Evolutionary conservation across 192 early-diverging fungal genomes (phyloP).

Genomic region (Coemansia sp.): DNA sequence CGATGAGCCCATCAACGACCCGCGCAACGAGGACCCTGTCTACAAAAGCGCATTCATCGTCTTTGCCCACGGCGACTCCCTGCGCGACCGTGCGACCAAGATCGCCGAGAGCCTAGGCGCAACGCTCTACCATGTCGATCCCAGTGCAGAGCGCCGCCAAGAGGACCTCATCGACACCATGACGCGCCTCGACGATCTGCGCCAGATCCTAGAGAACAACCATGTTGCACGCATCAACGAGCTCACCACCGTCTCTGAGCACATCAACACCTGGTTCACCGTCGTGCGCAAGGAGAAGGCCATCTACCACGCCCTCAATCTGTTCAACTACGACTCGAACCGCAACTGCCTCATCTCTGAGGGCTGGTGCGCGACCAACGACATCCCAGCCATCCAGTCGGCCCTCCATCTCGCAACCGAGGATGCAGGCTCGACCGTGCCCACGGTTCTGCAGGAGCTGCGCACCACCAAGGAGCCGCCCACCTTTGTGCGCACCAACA

Average conservation of each 20-base stretch:
- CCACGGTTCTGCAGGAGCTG: constrained; percentile 84
- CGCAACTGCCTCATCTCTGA: constrained; percentile 95
- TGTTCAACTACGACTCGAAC: constrained; percentile 91
- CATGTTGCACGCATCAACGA: constrained; percentile 78
- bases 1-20: constrained; percentile 90
- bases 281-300: constrained; percentile 98
- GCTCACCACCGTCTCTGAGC: constrained; percentile 79
- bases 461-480: constrained; percentile 85
- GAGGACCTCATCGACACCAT: constrained; percentile 77
- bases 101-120: constrained; percentile 95
- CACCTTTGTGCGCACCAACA: constrained; percentile 94
- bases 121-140: constrained; percentile 88
- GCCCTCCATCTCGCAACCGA: constrained; percentile 84
- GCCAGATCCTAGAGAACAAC: constrained; percentile 81
- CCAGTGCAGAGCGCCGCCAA: constrained; percentile 77
- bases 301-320: constrained; percentile 94
- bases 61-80: constrained; percentile 93
- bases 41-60: constrained; percentile 98
- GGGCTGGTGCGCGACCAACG: constrained; percentile 94
- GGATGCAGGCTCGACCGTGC: constrained; percentile 81
- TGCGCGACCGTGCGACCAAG: constrained; percentile 86
- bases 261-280: constrained; percentile 81
- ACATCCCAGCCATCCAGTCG: constrained; percentile 76
- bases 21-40: constrained; percentile 78
- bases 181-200: constrained; percentile 83